Evolutionary conservation across 2,329 filamentous ascomycete genomes (phyloP).

Genomic region (Diaporthe sp.): DNA sequence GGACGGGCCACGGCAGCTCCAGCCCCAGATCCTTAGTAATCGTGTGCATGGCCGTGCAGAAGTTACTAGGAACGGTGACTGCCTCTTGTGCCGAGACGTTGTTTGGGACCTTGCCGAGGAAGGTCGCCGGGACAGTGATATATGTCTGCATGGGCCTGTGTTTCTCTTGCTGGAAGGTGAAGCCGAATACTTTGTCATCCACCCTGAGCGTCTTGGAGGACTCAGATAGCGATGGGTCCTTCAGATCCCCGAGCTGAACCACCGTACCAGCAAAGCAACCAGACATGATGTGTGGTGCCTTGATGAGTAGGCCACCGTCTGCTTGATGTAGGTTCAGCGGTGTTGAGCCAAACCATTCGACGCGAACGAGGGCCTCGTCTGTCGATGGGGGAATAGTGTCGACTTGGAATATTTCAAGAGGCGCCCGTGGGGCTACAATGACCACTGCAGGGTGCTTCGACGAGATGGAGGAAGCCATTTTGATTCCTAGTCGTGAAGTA

Average conservation of each 20-base stretch:
- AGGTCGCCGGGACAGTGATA: conserved; percentile 60
- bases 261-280: conserved; percentile 63
- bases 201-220: conserved; percentile 51
- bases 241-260: conserved; percentile 56
- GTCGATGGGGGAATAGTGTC: conserved; percentile 47
- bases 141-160: conserved; percentile 68
- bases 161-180: conserved; percentile 56
- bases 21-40: conserved; percentile 60
- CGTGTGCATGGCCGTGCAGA: conserved; percentile 69
- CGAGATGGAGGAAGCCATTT: conserved; percentile 38
- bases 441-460: conserved; percentile 42
- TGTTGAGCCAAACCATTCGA: conserved; percentile 69
- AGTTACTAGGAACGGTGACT: conserved; percentile 65
- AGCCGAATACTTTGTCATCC: conserved; percentile 68
- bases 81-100: conserved; percentile 56
- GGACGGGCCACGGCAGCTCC: conserved; percentile 67
- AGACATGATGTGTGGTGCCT: conserved; percentile 61
- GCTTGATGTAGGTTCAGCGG: conserved; percentile 71
- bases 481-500: not conserved
- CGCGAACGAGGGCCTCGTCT: conserved; percentile 63
- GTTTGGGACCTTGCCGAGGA: conserved; percentile 57
- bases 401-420: conserved; percentile 39
- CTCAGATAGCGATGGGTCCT: conserved; percentile 5
- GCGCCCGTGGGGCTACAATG: conserved; percentile 37
- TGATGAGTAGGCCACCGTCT: conserved; percentile 66